Conservation (phyloP, 305 asterid species). For the Fraxinus nigra region DNA sequence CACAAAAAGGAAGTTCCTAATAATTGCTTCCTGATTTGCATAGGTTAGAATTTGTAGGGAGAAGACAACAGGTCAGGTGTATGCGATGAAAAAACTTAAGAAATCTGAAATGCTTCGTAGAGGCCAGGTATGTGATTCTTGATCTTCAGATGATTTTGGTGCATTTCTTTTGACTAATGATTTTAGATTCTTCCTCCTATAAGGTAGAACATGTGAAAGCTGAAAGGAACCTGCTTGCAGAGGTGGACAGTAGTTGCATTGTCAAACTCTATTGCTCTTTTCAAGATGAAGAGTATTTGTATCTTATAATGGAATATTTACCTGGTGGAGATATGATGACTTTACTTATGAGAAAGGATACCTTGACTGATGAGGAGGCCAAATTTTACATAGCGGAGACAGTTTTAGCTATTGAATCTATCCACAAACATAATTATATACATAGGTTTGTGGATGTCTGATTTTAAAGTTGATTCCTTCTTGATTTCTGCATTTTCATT, state of each 20-base stretch:
- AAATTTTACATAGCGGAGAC: slow-evolving; percentile 91
- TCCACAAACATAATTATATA: slow-evolving; percentile 82
- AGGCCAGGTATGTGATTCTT: slow-evolving; percentile 74
- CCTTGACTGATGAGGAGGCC: slow-evolving; percentile 80
- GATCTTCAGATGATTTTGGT: slow-evolving; percentile 25
- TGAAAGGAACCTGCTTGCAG: slow-evolving; percentile 94
- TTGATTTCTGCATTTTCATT: neutral
- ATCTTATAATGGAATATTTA: slow-evolving; percentile 93
- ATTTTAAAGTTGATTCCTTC: slow-evolving; percentile 23
- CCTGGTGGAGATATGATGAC: slow-evolving; percentile 99
- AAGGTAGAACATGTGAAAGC: slow-evolving; percentile 98
- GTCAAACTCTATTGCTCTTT: slow-evolving; percentile 88
- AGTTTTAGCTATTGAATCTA: slow-evolving; percentile 90
- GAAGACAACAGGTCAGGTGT: slow-evolving; percentile 81
- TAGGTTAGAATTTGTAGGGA: slow-evolving; percentile 96
- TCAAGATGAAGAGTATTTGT: slow-evolving; percentile 91
- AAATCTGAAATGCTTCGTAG: slow-evolving; percentile 99
- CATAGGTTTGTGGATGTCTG: slow-evolving; percentile 62
- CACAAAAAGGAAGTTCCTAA: slow-evolving; percentile 15
- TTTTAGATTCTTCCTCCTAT: slow-evolving; percentile 30
- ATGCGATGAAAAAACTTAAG: slow-evolving; percentile 96
- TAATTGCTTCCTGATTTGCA: slow-evolving; percentile 17
- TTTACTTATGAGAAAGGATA: slow-evolving; percentile 89
- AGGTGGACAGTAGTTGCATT: slow-evolving; percentile 92
- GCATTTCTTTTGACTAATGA: slow-evolving; percentile 28